Evolutionary conservation across 495 filamentous ascomycete genomes (phyloP).

Genomic region (Aspergillus egyptiacus): DNA sequence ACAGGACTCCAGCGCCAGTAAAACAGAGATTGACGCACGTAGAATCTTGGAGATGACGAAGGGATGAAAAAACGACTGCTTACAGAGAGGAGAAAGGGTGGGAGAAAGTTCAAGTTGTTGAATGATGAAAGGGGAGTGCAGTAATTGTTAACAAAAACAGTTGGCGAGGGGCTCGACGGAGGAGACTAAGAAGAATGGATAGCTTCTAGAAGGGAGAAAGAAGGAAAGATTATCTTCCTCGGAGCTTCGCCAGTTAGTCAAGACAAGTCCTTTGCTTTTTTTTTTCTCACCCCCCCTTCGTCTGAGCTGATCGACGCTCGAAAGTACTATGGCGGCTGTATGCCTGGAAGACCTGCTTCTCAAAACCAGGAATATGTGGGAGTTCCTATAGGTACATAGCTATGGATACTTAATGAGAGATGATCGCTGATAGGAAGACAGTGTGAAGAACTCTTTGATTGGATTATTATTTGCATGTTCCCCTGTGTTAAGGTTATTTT

Average conservation of each 20-base stretch:
- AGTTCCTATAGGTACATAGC: too few relatives aligned
- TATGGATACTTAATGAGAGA: too few relatives aligned
- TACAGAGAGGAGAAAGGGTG: neutral
- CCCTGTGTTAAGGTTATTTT: too few relatives aligned
- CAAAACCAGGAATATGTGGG: too few relatives aligned
- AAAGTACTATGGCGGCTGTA: neutral
- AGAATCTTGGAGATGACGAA: neutral
- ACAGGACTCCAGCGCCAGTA: neutral
- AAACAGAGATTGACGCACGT: too few relatives aligned
- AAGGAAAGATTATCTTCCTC: neutral
- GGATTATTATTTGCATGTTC: neutral
- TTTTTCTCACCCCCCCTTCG: too few relatives aligned
- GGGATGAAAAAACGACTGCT: neutral
- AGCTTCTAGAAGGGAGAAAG: constrained; percentile 8
- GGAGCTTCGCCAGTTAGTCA: neutral
- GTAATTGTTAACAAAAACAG: neutral
- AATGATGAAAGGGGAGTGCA: neutral
- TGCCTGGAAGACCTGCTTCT: too few relatives aligned
- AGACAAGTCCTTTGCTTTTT: constrained; percentile 1
- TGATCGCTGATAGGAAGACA: too few relatives aligned
- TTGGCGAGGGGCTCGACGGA: neutral
- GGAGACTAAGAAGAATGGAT: neutral
- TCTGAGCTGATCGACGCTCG: neutral
- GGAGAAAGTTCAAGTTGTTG: neutral
- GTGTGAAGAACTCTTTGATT: too few relatives aligned